Evolutionary conservation across 352 stramenopile species (phyloP).

Genomic region (Pythium diclinum): DNA sequence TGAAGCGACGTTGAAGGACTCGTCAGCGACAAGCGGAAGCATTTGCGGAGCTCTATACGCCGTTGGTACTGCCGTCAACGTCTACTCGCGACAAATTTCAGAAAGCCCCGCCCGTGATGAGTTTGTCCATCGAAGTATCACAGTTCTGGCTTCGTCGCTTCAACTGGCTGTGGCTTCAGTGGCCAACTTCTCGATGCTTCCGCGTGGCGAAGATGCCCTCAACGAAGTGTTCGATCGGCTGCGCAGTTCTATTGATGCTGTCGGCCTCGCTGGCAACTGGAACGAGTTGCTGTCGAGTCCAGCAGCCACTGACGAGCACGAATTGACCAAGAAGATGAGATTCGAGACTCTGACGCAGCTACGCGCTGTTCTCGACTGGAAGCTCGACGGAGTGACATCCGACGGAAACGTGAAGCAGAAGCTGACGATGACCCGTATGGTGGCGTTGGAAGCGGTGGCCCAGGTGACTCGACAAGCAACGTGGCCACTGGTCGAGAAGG

Average conservation of each 20-base stretch:
- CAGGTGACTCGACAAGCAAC: background rate
- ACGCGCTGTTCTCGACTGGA: conserved; percentile 21
- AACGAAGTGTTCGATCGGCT: conserved; percentile 20
- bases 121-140: background rate
- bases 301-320: background rate
- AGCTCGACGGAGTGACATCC: conserved; percentile 13
- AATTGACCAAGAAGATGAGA: conserved; percentile 12
- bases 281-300: conserved; percentile 4
- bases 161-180: background rate
- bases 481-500: conserved; percentile 1
- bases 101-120: background rate
- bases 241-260: conserved; percentile 16
- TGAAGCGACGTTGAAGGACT: background rate
- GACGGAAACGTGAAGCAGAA: conserved; percentile 26
- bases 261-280: conserved; percentile 20
- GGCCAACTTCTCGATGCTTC: conserved; percentile 19
- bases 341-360: conserved; percentile 10
- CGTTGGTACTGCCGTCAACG: background rate
- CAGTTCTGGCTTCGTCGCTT: background rate
- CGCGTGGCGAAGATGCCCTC: conserved; percentile 21
- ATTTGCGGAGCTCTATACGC: conserved; percentile 15
- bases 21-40: background rate
- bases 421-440: conserved; percentile 4
- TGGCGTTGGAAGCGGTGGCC: conserved; percentile 17
- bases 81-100: background rate